Percentiles rank a stretch among this genome's conserved stretches.
phyloP scores from a whole-genome alignment of 495 filamentous ascomycete genomes.

The Penicillium angulare region DNA sequence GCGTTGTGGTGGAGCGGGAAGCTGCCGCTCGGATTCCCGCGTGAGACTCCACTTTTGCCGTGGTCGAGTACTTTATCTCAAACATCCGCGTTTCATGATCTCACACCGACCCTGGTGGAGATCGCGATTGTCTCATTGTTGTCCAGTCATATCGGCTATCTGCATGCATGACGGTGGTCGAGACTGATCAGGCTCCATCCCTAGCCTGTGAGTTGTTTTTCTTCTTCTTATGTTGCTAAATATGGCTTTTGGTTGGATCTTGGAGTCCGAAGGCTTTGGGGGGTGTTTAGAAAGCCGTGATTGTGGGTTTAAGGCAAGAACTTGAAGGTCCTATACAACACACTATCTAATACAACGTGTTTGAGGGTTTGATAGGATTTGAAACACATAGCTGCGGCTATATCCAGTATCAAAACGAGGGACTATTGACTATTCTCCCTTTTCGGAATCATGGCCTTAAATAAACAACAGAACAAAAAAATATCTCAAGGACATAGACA shows the following conservation, averaged over 20 bases:
- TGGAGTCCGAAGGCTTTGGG: neutral
- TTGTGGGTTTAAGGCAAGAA: neutral
- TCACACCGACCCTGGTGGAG: slow-evolving; percentile 2
- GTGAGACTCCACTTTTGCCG: neutral
- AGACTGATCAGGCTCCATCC: neutral
- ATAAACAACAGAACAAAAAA: too few relatives aligned
- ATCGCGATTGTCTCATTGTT: neutral
- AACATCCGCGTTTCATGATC: slow-evolving; percentile 12
- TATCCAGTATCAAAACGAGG: too few relatives aligned
- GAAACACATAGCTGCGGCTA: too few relatives aligned
- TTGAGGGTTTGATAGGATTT: too few relatives aligned
- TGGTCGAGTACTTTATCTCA: slow-evolving; percentile 8
- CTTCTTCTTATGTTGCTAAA: neutral
- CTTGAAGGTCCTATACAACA: too few relatives aligned
- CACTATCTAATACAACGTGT: too few relatives aligned
- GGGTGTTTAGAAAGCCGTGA: neutral
- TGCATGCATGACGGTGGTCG: neutral
- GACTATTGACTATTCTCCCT: too few relatives aligned
- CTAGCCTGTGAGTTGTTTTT: neutral
- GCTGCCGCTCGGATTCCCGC: neutral
- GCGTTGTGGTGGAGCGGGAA: neutral
- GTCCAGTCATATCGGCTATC: neutral
- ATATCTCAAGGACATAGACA: too few relatives aligned
- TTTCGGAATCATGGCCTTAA: too few relatives aligned
- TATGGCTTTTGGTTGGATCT: neutral